A percentile compares a stretch with the other conserved stretches of the same genome.
Conservation (phyloP, 2,329 filamentous ascomycete species). For the Ascochyta clinopodiicola region DNA sequence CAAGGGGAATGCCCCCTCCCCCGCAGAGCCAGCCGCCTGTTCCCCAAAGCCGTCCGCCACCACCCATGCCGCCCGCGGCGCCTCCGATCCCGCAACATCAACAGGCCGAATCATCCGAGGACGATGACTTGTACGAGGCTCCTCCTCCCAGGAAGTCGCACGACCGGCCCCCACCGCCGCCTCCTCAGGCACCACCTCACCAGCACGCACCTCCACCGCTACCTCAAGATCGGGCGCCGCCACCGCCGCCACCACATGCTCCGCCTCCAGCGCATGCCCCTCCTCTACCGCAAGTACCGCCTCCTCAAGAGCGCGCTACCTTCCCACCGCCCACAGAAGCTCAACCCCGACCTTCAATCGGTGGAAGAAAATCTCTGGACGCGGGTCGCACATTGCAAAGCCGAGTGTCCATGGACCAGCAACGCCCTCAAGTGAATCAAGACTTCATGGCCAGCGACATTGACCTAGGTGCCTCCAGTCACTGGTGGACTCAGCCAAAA, state of each 20-base stretch:
- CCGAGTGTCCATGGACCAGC: slow-evolving; percentile 75
- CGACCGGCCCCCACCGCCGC: slow-evolving; percentile 44
- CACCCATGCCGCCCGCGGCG: slow-evolving; percentile 45
- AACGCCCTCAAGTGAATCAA: slow-evolving; percentile 70
- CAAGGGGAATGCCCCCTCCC: slow-evolving; percentile 40
- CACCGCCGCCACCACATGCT: slow-evolving; percentile 40
- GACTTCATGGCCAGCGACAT: slow-evolving; percentile 89
- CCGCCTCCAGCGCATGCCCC: slow-evolving; percentile 50
- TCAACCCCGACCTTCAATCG: slow-evolving; percentile 52
- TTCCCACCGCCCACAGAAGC: slow-evolving; percentile 52
- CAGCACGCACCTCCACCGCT: slow-evolving; percentile 47
- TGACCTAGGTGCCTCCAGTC: slow-evolving; percentile 74
- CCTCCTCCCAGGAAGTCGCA: slow-evolving; percentile 46
- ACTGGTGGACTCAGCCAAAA: slow-evolving; percentile 88
- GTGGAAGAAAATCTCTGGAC: slow-evolving; percentile 68
- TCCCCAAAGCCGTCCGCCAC: slow-evolving; percentile 38
- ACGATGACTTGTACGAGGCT: slow-evolving; percentile 48
- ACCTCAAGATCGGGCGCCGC: slow-evolving; percentile 48
- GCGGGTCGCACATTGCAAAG: slow-evolving; percentile 59
- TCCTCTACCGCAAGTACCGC: slow-evolving; percentile 34
- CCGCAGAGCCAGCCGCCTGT: slow-evolving; percentile 41
- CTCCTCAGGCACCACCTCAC: slow-evolving; percentile 45
- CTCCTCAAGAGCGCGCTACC: slow-evolving; percentile 44
- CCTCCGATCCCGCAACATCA: slow-evolving; percentile 38
- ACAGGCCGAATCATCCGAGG: slow-evolving; percentile 38